phyloP scores from a whole-genome alignment of 2,329 filamentous ascomycete species.

The Colletotrichum falcatum region DNA sequence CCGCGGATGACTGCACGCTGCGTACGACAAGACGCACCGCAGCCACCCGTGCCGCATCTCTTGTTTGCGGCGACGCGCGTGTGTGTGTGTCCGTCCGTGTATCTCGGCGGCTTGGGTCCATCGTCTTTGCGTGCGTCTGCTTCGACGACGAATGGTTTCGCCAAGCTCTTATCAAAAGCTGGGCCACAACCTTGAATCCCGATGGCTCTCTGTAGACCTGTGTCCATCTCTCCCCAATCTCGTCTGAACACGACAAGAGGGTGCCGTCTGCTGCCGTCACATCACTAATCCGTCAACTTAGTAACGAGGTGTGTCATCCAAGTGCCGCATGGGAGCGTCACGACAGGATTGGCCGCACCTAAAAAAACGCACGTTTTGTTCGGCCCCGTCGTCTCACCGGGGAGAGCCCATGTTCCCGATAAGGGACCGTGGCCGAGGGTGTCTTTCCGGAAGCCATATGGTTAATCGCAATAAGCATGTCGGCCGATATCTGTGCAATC shows the following conservation, averaged over 20 bases:
- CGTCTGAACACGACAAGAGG: background rate
- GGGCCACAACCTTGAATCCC: background rate
- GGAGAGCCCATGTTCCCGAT: background rate
- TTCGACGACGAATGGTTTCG: background rate
- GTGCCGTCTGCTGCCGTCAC: background rate
- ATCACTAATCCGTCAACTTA: background rate
- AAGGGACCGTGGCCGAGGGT: background rate
- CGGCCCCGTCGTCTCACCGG: background rate
- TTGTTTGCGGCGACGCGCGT: background rate
- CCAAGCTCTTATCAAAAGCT: background rate
- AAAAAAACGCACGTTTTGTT: background rate
- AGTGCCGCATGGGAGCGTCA: background rate
- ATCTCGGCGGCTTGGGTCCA: background rate
- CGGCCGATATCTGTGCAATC: background rate
- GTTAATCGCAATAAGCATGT: slow-evolving; percentile 3
- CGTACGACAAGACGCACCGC: background rate
- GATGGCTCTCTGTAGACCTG: no score
- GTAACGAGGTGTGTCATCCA: background rate
- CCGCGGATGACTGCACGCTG: background rate
- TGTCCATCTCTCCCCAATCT: no score
- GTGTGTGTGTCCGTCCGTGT: no score
- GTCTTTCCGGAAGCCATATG: no score
- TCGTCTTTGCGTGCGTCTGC: background rate
- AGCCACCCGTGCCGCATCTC: background rate
- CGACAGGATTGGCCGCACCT: background rate